Evolutionary conservation across 139 green algal species (phyloP), one percentile per base, ranked within the genome.

Genomic region (Haematococcus sp.): DNA sequence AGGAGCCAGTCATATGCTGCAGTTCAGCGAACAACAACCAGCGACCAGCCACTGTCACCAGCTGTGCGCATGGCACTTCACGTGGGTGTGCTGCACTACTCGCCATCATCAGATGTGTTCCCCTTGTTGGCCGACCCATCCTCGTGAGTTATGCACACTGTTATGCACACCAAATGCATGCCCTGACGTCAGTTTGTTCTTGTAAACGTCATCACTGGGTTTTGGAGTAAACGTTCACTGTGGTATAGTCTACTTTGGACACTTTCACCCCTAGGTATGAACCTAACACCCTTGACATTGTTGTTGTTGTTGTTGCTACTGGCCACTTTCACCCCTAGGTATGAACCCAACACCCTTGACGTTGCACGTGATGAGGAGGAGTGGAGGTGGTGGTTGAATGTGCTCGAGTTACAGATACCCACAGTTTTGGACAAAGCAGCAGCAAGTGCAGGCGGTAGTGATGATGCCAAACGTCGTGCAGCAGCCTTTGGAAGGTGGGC

Each of bases 21-120:
- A 43, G 74, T 68, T 15, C 40, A 60, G 55, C 77, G 71, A 16
- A 67, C 51, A 2, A 25, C 54, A 1, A 60, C 65, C 11, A 73
- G 9, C 15, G 54, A 72, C 43, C 66, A 67, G 54, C 28, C 68
- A 25, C 58, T 79, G 17, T n/a, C 51, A 7, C 66, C 66, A 5
- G 66, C 51, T 19, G 56, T 77, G 30, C 77, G 74, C 58, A 87
- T 93, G 69, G 74, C 87, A 51, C 81, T 97, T 52, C 83, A 96
- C 75, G 85, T 99, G 54, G 96, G 96, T 23, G 94, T 99, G 46
- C 89, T 99, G 58, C 96, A 99, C 70, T 97, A 94, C 81, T 82
- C 77, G 11, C 95, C 95, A 16, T 86, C 66, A 7, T 69, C 88
- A 5, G 88, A 96, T 78, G 86, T 85, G 2, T 99, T 99, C 78